Evolutionary conservation across 208 protist genomes (phyloP), one percentile per base, ranked within the genome.

Genomic region (Trypanosoma melophagium): DNA sequence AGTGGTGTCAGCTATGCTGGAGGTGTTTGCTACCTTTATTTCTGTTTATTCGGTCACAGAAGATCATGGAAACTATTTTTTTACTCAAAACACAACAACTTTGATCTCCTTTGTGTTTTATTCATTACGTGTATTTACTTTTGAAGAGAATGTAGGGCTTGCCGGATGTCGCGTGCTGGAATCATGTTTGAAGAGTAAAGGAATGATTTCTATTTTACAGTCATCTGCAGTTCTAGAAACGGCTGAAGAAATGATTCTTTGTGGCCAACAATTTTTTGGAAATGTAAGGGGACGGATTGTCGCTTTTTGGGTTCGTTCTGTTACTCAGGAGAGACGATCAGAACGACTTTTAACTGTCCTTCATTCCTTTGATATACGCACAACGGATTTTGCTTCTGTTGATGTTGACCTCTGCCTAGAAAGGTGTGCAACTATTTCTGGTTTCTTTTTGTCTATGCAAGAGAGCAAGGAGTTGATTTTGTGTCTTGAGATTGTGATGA

Each of bases 91-190:
- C 19, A 38, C 80, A 3, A 70, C 60, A 1, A 68, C 77, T 38
- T 44, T 91, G 10, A 66, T 95, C 5, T 40, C 21, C 2, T 84
- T 68, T 44, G 81, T 83, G 8, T 65, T 95, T 24, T 54, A 71
- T n/a, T 63, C 71, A 3, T 50, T 93, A 21, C 60, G 53, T 28
- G 45, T 44, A 0, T 87, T 84, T 58, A 60, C 83, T 1, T 89
- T 81, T 70, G 87, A 94, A 40, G 68, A 78, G 57, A 84, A 89
- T 41, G 66, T 81, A 17, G 71, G 69, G 19, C 38, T 49, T n/a
- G 66, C 84, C 7, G 74, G 68, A 22, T 86, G 86, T 47, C 73
- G 60, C 0, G 68, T 94, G 44, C 82, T 96, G 10, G 80, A 83
- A 45, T 56, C 61, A 31, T 56, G 92, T 28, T 66, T 76, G 8